Conservation (phyloP, 208 protist genomes). For the Leishmania arabica region DNA sequence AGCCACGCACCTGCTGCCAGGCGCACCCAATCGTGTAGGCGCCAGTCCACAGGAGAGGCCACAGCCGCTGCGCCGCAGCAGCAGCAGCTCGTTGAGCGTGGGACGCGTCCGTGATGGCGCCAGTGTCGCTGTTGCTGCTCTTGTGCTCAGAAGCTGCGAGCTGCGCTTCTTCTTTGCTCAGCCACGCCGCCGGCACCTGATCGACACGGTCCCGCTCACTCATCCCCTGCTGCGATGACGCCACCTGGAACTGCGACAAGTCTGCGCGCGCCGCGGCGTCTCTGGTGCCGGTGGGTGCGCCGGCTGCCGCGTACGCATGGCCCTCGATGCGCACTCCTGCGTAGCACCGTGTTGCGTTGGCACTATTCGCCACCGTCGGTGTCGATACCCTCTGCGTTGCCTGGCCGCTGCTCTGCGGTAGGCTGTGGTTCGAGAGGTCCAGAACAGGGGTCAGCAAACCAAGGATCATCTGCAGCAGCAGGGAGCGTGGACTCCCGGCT, state of each 20-base stretch:
- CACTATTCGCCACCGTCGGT: not conserved
- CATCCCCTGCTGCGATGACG: not conserved
- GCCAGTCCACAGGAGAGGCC: constrained; percentile 68
- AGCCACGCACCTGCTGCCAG: constrained; percentile 60
- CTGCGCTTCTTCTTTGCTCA: not conserved
- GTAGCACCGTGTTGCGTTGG: constrained; percentile 20
- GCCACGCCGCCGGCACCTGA: not conserved
- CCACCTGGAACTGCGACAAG: not conserved
- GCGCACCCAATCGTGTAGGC: constrained; percentile 61
- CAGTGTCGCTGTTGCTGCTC: constrained; percentile 10
- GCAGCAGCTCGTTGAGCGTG: constrained; percentile 24
- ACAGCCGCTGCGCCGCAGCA: constrained; percentile 43
- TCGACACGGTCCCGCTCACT: not conserved
- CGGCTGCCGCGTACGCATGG: constrained; percentile 14
- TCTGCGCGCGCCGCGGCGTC: not conserved
- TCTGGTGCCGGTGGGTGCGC: not conserved
- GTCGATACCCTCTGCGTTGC: not conserved
- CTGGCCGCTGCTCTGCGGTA: not conserved
- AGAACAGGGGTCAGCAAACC: constrained; percentile 51
- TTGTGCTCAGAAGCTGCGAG: constrained; percentile 15
- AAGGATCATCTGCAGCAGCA: constrained; percentile 72
- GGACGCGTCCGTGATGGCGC: constrained; percentile 20
- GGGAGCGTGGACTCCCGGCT: constrained; percentile 42
- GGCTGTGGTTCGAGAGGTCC: constrained; percentile 14
- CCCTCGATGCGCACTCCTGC: constrained; percentile 29